Evolutionary conservation across 1,284 basidiomycete species (phyloP), one percentile per base, ranked within the genome.

Genomic region (Pseudozyma sp.): DNA sequence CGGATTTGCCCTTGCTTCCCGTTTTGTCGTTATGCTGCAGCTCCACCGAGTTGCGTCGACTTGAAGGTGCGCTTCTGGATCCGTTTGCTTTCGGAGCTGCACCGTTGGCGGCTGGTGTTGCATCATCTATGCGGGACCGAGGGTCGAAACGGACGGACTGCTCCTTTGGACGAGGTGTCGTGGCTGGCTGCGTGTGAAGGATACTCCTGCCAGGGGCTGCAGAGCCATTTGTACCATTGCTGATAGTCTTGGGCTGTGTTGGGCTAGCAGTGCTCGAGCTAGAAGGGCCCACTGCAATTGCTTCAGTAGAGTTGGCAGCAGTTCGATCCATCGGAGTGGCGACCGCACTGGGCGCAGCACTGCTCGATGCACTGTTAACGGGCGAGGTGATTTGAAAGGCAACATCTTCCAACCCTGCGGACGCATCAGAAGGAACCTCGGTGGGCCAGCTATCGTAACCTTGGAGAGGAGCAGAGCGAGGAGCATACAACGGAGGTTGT

Each of bases 81-180:
- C 52, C 61, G n/a, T 47, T 64, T 0, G 58, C 5, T 42, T 52
- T 52, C n/a, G 60, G 16, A 2, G 34, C 12, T 12, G 48, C 34
- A 13, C 48, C 45, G 11, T 48, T 61, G 60, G 2, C 54, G 16
- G 39, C 52, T 6, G 31, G 42, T n/a, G 57, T 19, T 13, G 70
- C 70, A 38, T 50, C 39, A 44, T 65, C 65, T 36, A 73, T 44
- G 18, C 65, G 70, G 45, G 52, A 73, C 21, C 69, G 57, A 4
- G 70, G 70, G 48, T 75, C 72, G 35, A 75, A 75, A 31, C 72
- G 72, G 11, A 75, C 72, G 14, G 60, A 52, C 25, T 75, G 72
- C 5, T 75, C 67, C 14, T 55, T 60, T 16, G 67, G 39, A 5
- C 72, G 72, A 34, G 59, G 25, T 3, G 50, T 31, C 14, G 31